phyloP scores from a whole-genome alignment of 176 grass and related monocot species.

The Tuctoria greenei region DNA sequence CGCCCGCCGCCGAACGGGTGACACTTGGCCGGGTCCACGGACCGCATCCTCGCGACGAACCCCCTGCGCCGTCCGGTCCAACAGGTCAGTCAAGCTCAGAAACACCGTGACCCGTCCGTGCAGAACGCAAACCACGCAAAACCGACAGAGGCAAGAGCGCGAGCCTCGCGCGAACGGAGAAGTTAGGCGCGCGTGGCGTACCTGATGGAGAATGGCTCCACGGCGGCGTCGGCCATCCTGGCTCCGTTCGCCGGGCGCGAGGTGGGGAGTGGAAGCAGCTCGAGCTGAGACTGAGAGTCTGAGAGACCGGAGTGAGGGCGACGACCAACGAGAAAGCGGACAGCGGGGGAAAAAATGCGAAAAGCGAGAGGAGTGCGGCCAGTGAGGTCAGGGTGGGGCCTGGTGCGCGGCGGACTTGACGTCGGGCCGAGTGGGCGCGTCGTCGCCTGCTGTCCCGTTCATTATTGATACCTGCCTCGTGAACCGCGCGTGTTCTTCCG shows the following conservation, averaged over 20 bases:
- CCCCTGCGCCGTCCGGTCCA: constrained; percentile 37
- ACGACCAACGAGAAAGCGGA: neutral
- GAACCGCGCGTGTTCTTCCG: constrained; percentile 15
- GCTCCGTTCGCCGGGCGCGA: constrained; percentile 20
- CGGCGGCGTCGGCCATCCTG: constrained; percentile 32
- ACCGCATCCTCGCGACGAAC: constrained; percentile 41
- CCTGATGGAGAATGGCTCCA: constrained; percentile 54
- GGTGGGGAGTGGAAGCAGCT: neutral
- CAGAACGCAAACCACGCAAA: neutral
- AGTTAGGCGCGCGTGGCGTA: constrained; percentile 1
- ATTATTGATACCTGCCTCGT: constrained; percentile 20
- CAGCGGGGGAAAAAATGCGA: neutral
- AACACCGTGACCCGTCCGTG: neutral
- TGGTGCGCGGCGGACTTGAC: constrained; percentile 21
- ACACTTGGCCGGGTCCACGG: constrained; percentile 36
- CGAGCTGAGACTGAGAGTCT: neutral
- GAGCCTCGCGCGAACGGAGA: neutral
- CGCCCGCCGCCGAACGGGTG: constrained; percentile 27
- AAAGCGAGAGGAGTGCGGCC: neutral
- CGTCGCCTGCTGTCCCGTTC: neutral
- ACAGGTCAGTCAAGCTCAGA: constrained; percentile 11
- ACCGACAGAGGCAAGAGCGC: neutral
- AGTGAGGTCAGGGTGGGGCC: constrained; percentile 4
- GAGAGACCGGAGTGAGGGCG: neutral
- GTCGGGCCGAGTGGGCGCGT: neutral